These are phyloP conservation scores for Nitzschia sp. DNA, from an alignment of 108 stramenopile species.

Conservation along the genomic window DNA sequence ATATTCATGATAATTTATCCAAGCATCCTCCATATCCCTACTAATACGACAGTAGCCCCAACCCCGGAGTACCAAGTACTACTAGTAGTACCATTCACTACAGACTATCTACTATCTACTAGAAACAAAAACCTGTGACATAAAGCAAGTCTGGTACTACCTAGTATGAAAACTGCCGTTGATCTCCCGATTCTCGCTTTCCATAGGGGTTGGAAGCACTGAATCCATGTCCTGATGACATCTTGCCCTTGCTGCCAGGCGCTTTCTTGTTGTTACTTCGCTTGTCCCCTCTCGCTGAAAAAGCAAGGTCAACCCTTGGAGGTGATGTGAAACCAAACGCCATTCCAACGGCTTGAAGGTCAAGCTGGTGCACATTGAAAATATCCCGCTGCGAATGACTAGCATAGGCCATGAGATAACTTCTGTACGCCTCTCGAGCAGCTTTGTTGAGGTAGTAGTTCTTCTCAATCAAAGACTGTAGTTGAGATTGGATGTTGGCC, in stretches of 20 bases:
- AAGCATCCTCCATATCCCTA: too few relatives aligned
- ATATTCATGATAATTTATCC: too few relatives aligned
- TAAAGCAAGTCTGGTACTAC: not conserved
- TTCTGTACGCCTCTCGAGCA: conserved; percentile 95
- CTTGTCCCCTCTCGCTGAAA: conserved; percentile 79
- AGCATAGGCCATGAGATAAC: conserved; percentile 96
- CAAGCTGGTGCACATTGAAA: conserved; percentile 96
- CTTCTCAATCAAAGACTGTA: conserved; percentile 94
- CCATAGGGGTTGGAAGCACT: conserved; percentile 97
- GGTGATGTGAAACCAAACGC: conserved; percentile 98
- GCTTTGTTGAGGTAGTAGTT: conserved; percentile 98
- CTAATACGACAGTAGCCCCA: too few relatives aligned
- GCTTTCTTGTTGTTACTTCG: conserved; percentile 45
- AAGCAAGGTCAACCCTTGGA: conserved; percentile 94
- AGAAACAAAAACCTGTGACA: too few relatives aligned
- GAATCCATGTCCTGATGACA: conserved; percentile 86
- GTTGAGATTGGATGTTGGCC: conserved; percentile 92
- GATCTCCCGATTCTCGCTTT: conserved; percentile 76
- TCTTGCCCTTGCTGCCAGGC: conserved; percentile 23
- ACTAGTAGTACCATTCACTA: too few relatives aligned
- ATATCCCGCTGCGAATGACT: conserved; percentile 97
- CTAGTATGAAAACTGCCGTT: conserved; percentile 89
- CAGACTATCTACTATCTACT: too few relatives aligned
- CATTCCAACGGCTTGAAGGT: conserved; percentile 90
- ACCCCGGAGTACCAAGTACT: too few relatives aligned